These are phyloP conservation scores for Gossypium herbaceum DNA, from an alignment of 345 rosid species.

Conservation along the genomic window DNA sequence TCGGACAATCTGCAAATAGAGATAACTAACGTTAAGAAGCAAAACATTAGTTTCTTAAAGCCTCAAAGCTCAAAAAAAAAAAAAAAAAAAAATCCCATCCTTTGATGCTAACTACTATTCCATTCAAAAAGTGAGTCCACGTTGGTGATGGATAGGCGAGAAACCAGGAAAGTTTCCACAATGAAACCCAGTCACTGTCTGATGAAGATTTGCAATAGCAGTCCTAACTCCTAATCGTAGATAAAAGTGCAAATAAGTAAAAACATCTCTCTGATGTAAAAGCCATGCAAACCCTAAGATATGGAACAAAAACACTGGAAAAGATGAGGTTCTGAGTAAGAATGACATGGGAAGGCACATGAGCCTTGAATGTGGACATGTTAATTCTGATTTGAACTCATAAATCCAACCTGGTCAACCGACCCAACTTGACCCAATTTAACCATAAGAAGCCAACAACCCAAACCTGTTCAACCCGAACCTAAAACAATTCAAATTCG, in stretches of 20 bases:
- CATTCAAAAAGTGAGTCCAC: constrained; percentile 13
- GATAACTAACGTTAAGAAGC: neutral
- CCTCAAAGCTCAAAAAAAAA: neutral
- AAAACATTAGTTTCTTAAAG: neutral
- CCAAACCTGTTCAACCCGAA: too few relatives aligned
- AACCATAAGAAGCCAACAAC: too few relatives aligned
- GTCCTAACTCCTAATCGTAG: neutral
- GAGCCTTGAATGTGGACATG: neutral
- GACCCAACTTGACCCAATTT: too few relatives aligned
- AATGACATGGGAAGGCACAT: neutral
- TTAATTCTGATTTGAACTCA: too few relatives aligned
- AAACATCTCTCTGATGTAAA: neutral
- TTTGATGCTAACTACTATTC: neutral
- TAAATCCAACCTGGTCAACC: too few relatives aligned
- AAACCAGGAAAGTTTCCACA: neutral
- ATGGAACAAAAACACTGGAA: neutral
- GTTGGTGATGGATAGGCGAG: neutral
- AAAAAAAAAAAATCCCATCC: neutral
- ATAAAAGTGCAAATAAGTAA: neutral
- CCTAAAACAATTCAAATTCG: too few relatives aligned
- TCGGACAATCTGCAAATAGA: neutral
- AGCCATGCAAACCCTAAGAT: neutral
- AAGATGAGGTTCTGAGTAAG: neutral
- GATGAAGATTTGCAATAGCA: neutral
- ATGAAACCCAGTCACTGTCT: neutral